Evolutionary conservation across 2,329 filamentous ascomycete species (phyloP).

Genomic region (Fusarium tupiense): DNA sequence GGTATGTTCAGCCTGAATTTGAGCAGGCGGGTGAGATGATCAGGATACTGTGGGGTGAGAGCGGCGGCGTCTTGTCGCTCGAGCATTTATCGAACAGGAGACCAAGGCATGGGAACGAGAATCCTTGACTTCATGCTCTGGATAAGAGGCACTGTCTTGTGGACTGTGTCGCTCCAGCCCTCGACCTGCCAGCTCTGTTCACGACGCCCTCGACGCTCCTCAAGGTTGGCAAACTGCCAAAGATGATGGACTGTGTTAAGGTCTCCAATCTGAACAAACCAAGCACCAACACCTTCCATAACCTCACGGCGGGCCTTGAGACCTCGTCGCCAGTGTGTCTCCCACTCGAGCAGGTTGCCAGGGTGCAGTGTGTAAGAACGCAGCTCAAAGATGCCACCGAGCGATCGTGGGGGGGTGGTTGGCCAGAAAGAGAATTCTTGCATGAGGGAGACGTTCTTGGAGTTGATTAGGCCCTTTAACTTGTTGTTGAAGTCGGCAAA

Average conservation of each 20-base stretch:
- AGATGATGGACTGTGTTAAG: slow-evolving; percentile 97
- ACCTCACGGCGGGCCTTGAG: slow-evolving; percentile 91
- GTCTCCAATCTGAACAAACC: slow-evolving; percentile 98
- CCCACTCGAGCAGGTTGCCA: slow-evolving; percentile 96
- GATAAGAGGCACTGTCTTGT: slow-evolving; percentile 98
- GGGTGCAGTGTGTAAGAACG: slow-evolving; percentile 97
- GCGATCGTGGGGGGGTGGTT: slow-evolving; percentile 85
- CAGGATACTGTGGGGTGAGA: neutral
- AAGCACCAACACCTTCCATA: slow-evolving; percentile 98
- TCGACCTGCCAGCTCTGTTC: slow-evolving; percentile 96
- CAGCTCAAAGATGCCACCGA: slow-evolving; percentile 94
- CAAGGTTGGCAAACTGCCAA: slow-evolving; percentile 97
- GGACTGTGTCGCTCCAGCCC: slow-evolving; percentile 96
- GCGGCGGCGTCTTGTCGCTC: neutral
- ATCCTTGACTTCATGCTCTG: slow-evolving; percentile 96
- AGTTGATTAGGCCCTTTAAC: slow-evolving; percentile 84
- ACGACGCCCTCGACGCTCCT: slow-evolving; percentile 88
- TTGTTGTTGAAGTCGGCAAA: slow-evolving; percentile 85
- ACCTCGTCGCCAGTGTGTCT: slow-evolving; percentile 95
- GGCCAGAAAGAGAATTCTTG: slow-evolving; percentile 99
- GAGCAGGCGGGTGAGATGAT: neutral
- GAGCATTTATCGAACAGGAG: slow-evolving; percentile 76
- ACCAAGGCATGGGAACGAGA: slow-evolving; percentile 95
- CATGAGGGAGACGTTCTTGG: slow-evolving; percentile 92
- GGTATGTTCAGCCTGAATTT: neutral